A percentile compares a stretch with the other conserved stretches of the same genome.
These are phyloP conservation scores for Pinus albicaulis DNA, from an alignment of 75 land plant species.

Conservation along the genomic window DNA sequence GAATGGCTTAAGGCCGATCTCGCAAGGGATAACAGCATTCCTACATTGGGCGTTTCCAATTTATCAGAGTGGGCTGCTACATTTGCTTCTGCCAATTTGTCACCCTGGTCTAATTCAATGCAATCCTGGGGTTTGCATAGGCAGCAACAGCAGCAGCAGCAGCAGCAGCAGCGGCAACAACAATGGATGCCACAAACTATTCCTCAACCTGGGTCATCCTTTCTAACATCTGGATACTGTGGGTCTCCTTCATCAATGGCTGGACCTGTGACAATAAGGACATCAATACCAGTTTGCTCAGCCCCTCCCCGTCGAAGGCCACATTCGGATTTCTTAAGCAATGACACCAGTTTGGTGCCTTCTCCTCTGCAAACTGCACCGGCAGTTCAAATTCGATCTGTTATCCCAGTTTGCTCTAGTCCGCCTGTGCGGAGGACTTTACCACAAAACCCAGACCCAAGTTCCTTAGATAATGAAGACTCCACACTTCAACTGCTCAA, in stretches of 20 bases:
- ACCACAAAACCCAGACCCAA: background rate
- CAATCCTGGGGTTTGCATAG: background rate
- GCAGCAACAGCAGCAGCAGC: constrained; percentile 13
- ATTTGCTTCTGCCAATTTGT: constrained; percentile 15
- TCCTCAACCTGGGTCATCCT: background rate
- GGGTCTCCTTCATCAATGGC: constrained; percentile 6
- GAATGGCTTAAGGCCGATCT: constrained; percentile 31
- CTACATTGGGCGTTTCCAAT: constrained; percentile 1
- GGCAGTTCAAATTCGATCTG: constrained; percentile 46
- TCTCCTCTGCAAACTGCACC: constrained; percentile 28
- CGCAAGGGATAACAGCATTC: background rate
- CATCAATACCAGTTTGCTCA: constrained; percentile 26
- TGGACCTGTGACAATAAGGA: constrained; percentile 18
- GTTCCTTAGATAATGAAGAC: constrained; percentile 1
- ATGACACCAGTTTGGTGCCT: constrained; percentile 5
- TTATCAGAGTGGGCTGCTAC: background rate
- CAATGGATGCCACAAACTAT: background rate
- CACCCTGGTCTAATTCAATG: constrained; percentile 22
- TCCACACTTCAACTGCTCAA: constrained; percentile 5
- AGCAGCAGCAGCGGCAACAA: constrained; percentile 12
- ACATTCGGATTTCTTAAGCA: background rate
- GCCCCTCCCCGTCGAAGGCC: constrained; percentile 31
- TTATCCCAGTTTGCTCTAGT: constrained; percentile 52
- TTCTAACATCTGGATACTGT: background rate
- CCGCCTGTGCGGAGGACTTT: constrained; percentile 23